These are phyloP conservation scores for Ophiostoma quercus DNA, from an alignment of 2,329 filamentous ascomycete species.

Conservation along the genomic window DNA sequence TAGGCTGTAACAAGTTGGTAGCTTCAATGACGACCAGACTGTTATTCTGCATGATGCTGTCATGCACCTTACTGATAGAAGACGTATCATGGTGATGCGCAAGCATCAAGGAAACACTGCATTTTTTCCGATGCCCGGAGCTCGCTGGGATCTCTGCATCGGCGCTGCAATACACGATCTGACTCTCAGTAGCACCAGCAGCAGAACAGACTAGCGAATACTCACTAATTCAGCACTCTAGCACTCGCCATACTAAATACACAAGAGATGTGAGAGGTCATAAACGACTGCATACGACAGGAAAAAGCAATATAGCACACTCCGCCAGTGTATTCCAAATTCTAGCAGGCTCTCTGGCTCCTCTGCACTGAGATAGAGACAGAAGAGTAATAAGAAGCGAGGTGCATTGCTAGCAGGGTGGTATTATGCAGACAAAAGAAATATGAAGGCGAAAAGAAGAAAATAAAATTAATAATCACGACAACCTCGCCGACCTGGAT, in stretches of 20 bases:
- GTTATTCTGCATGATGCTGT: not conserved
- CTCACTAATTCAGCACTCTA: no score
- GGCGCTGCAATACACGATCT: not conserved
- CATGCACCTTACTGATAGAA: not conserved
- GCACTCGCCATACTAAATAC: not conserved
- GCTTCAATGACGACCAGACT: no score
- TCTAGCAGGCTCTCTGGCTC: not conserved
- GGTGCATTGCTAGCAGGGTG: not conserved
- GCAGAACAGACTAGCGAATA: not conserved
- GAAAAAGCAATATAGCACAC: conserved; percentile 6
- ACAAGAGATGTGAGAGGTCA: conserved; percentile 1
- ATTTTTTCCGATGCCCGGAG: not conserved
- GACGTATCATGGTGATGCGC: no score
- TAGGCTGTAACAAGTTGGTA: no score
- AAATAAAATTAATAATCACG: conserved; percentile 7
- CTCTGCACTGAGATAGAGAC: not conserved
- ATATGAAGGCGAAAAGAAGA: not conserved
- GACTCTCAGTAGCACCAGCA: not conserved
- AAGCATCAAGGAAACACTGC: no score
- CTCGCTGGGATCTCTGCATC: not conserved
- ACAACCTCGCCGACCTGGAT: conserved; percentile 1
- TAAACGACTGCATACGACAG: not conserved
- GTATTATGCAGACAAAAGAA: not conserved
- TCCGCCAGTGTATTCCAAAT: not conserved
- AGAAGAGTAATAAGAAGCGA: conserved; percentile 6